Base-by-base conservation (phyloP, 805 yeast genomes). In the Ogataea parapolymorpha region DNA sequence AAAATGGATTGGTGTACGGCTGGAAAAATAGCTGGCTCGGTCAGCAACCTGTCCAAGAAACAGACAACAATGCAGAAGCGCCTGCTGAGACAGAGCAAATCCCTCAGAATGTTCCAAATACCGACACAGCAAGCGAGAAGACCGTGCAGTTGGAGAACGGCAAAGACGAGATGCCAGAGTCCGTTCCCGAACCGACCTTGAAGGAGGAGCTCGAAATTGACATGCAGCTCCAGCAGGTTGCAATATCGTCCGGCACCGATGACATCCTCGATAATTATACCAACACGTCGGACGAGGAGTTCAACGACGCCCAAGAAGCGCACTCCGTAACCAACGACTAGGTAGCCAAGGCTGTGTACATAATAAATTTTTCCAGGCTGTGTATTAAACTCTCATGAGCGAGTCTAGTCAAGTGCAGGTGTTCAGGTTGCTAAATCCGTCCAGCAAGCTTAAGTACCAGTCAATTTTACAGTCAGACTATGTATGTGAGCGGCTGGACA, bases 11-110 rank as follows among this genome's bases (percentile, higher is more conserved):
- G 1, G 64, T 53, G 6, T 61, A 61, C 33, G 65, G 65, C 6
- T 61, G 65, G 65, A 58, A 56, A 38, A 61, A 61, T 26, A 23
- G 44, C 22, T 61, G 65, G 65, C 36, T 59, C 12, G 55, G 49
- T n/a, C 38, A 36, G 26, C 16, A 28, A 5, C 11, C 18, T 15
- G 26, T 26, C 20, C 36, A 32, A 9, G 37, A 31, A 12, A 26
- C 26, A 18, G 20, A 18, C 10, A 17, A 24, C 2, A 27, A 18
- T 10, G 18, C 32, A 20, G 36, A 18, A 5, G 33, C 32, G 12
- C 5, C 20, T 11, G 26, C 23, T n/a, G 35, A 40, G 17, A 11
- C 32, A 14, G 42, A 17, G 15, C 16, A 12, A 8, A 14, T 13
- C 4, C 18, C 32, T 3, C 22, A 20, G 22, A 20, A 6, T 7